These are phyloP conservation scores for Leptographium lundbergii DNA, from an alignment of 2,329 filamentous ascomycete species.

Conservation along the genomic window DNA sequence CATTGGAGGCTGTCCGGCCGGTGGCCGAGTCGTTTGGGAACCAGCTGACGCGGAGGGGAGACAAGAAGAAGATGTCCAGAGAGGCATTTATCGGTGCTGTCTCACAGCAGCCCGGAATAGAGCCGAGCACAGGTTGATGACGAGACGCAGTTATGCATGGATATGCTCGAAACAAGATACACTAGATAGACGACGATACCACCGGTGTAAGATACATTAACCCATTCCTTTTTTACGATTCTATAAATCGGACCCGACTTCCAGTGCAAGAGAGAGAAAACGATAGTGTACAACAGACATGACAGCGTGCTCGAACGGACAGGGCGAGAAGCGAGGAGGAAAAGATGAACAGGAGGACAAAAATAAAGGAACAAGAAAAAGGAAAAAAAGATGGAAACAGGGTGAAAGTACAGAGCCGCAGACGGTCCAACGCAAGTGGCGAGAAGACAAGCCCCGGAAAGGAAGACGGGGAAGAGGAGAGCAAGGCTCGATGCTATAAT, in stretches of 20 bases:
- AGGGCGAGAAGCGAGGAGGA: neutral
- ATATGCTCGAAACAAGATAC: neutral
- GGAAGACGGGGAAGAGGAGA: neutral
- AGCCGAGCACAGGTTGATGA: neutral
- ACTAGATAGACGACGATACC: neutral
- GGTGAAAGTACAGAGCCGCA: neutral
- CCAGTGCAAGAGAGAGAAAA: neutral
- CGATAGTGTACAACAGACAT: neutral
- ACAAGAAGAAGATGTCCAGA: conserved; percentile 1
- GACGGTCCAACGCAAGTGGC: neutral
- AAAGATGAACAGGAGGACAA: neutral
- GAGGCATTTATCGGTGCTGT: conserved; percentile 2
- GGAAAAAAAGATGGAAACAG: neutral
- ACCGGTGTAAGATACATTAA: neutral
- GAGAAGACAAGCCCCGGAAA: neutral
- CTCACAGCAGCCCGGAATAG: neutral
- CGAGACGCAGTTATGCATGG: neutral
- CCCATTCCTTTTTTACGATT: neutral
- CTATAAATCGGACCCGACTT: neutral
- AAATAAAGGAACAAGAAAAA: neutral
- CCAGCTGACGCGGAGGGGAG: conserved; percentile 5
- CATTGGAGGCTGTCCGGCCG: conserved; percentile 14
- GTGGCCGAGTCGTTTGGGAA: conserved; percentile 3
- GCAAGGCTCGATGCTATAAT: neutral
- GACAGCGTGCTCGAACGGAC: neutral